Conservation (phyloP, 2,329 filamentous ascomycete genomes). For the Colletotrichum zoysiae region DNA sequence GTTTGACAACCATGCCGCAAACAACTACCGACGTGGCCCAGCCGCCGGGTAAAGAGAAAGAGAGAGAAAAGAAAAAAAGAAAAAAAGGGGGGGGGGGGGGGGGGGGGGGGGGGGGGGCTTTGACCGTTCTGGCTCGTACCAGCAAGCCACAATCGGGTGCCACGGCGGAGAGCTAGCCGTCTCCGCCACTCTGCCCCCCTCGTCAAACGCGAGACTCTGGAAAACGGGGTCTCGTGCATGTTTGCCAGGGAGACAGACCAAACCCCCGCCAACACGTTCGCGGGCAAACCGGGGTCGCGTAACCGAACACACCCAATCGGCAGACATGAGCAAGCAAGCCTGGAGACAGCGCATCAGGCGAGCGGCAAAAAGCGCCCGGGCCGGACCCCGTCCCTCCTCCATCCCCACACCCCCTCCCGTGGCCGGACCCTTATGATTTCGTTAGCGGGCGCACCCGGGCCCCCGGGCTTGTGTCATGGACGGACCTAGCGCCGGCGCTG, state of each 20-base stretch:
- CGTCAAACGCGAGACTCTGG: neutral
- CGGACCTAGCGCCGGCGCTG: slow-evolving; percentile 3
- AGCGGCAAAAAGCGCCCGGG: slow-evolving; percentile 4
- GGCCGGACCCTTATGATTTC: neutral
- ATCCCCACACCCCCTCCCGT: neutral
- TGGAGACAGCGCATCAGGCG: neutral
- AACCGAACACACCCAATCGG: neutral
- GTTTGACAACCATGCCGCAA: neutral
- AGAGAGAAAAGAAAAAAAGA: no score
- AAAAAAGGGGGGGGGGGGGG: neutral
- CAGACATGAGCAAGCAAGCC: neutral
- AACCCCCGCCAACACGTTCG: neutral
- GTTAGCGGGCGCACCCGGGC: slow-evolving; percentile 11
- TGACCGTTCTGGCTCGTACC: neutral
- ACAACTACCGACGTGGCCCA: neutral
- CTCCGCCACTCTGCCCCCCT: neutral
- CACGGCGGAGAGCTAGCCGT: neutral
- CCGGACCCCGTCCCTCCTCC: neutral
- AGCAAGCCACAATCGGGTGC: neutral
- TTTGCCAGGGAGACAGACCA: neutral
- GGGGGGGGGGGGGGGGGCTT: neutral
- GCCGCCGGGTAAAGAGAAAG: no score
- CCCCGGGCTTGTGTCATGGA: slow-evolving; percentile 5
- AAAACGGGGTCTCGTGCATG: neutral
- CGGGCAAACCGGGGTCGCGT: neutral